These are phyloP conservation scores for Puccinia triticina DNA, from an alignment of 1,284 basidiomycete genomes.

Conservation along the genomic window DNA sequence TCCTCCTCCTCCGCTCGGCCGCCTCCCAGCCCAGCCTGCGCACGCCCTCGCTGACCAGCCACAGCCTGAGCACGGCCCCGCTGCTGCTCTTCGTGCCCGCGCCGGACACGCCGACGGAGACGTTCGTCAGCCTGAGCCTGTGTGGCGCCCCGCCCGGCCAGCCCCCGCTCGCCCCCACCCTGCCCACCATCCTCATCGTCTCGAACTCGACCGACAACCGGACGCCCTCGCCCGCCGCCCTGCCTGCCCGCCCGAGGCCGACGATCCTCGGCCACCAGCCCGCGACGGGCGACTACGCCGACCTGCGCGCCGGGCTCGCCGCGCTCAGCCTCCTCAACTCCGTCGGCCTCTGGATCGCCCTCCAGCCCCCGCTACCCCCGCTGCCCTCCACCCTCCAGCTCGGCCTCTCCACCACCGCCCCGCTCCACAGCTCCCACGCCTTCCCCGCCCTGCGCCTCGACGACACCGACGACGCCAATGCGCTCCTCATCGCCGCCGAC, in stretches of 20 bases:
- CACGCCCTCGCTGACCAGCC: neutral
- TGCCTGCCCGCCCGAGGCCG: neutral
- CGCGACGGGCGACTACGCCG: neutral
- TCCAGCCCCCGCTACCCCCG: conserved; percentile 1
- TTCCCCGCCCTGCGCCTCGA: conserved; percentile 39
- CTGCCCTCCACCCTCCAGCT: conserved; percentile 23
- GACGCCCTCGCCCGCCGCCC: neutral
- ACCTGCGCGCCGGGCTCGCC: conserved; percentile 12
- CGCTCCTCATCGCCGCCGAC: conserved; percentile 35
- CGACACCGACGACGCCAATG: conserved; percentile 36
- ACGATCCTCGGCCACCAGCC: conserved; percentile 16
- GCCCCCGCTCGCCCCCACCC: neutral
- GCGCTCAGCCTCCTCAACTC: conserved; percentile 36
- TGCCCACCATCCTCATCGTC: conserved; percentile 38
- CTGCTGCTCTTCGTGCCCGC: neutral
- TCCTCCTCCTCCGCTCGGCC: no score
- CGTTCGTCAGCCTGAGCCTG: conserved; percentile 15
- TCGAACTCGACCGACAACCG: conserved; percentile 38
- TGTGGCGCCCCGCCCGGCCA: neutral
- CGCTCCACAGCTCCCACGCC: neutral
- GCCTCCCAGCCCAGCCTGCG: no score
- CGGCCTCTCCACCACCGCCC: neutral
- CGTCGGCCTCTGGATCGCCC: conserved; percentile 17
- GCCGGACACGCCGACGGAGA: neutral
- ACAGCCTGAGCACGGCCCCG: neutral